phyloP scores from a whole-genome alignment of 441 rosid genomes.

The Omphalea diandra region DNA sequence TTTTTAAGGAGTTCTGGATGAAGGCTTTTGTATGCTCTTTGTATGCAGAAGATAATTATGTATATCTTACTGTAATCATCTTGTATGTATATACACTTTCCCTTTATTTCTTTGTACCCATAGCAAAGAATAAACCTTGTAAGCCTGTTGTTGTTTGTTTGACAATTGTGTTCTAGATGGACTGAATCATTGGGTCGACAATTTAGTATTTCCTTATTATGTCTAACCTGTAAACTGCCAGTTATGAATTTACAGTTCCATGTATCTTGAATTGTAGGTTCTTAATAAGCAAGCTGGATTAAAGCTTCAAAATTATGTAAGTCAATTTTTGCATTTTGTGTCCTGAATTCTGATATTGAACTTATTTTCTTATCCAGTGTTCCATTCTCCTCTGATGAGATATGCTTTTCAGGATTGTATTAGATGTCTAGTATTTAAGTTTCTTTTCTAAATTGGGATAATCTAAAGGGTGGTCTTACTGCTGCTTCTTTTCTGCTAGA shows the following conservation, averaged over 20 bases:
- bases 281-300: slow-evolving; percentile 91
- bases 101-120: not conserved
- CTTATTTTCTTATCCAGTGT: not conserved
- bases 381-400: not conserved
- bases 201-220: not conserved
- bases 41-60: no score
- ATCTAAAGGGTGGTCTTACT: not conserved
- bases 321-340: slow-evolving; percentile 14
- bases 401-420: not conserved
- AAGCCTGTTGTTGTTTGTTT: not conserved
- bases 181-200: not conserved
- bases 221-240: not conserved
- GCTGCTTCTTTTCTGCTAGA: not conserved
- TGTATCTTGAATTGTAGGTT: slow-evolving; percentile 51
- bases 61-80: no score
- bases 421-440: not conserved
- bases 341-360: not conserved
- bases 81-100: no score
- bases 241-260: not conserved
- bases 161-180: not conserved
- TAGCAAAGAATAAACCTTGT: not conserved
- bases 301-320: slow-evolving; percentile 76
- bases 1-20: no score
- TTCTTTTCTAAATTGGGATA: not conserved
- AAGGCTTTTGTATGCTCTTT: no score